Percentiles rank a stretch among this genome's conserved stretches.
phyloP scores from a whole-genome alignment of 257 asterid species.

The Ophiorrhiza pumila region DNA sequence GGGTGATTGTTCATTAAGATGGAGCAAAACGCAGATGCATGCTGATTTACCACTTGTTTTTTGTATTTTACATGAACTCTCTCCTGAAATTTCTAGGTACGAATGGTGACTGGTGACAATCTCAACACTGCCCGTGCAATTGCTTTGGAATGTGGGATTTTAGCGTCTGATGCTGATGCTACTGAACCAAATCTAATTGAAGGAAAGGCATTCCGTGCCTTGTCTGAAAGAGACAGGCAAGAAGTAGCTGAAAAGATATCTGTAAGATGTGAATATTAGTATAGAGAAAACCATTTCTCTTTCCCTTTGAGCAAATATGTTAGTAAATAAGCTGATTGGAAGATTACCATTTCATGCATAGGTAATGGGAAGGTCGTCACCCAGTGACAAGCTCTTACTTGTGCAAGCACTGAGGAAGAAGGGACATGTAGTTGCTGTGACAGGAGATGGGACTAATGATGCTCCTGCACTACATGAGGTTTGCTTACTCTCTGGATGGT shows the following conservation, averaged over 20 bases:
- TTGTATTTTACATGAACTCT: not conserved
- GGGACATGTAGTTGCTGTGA: slow-evolving; percentile 95
- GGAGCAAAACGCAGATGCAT: not conserved
- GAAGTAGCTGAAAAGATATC: slow-evolving; percentile 80
- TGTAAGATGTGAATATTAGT: slow-evolving; percentile 43
- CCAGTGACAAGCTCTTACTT: slow-evolving; percentile 88
- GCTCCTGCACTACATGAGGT: slow-evolving; percentile 99
- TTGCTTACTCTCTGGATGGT: slow-evolving; percentile 17
- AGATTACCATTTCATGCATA: slow-evolving; percentile 11
- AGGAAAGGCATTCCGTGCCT: slow-evolving; percentile 69
- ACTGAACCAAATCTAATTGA: slow-evolving; percentile 85
- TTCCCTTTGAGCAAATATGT: not conserved
- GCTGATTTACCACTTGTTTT: not conserved
- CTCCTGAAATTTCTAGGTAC: slow-evolving; percentile 49
- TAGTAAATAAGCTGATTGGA: not conserved
- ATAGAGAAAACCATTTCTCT: not conserved
- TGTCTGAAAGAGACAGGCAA: slow-evolving; percentile 56
- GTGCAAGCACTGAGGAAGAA: slow-evolving; percentile 91
- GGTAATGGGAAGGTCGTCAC: slow-evolving; percentile 99
- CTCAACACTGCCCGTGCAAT: slow-evolving; percentile 88
- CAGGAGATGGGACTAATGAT: slow-evolving; percentile 99
- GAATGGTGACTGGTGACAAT: slow-evolving; percentile 98
- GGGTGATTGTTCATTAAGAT: not conserved
- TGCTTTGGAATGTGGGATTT: slow-evolving; percentile 93
- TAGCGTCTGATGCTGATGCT: slow-evolving; percentile 66